Evolutionary conservation across 2,329 filamentous ascomycete genomes (phyloP).

Genomic region (Sclerotinia minor): DNA sequence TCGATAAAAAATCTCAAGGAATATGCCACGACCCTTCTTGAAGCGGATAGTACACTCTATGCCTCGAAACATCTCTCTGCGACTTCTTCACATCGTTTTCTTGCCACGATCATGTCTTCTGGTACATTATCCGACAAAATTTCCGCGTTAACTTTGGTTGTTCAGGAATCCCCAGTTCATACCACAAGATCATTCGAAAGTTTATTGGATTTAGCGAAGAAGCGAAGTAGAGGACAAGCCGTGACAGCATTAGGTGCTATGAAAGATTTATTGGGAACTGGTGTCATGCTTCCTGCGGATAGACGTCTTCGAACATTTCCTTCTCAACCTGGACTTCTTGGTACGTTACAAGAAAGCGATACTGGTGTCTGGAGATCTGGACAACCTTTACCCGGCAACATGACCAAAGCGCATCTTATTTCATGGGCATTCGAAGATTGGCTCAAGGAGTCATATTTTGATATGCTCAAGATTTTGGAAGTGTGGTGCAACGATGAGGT

Average conservation of each 20-base stretch:
- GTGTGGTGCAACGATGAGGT: conserved; percentile 94
- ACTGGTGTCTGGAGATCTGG: conserved; percentile 62
- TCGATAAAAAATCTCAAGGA: conserved; percentile 61
- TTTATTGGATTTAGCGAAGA: conserved; percentile 78
- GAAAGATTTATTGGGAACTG: conserved; percentile 91
- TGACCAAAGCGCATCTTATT: conserved; percentile 77
- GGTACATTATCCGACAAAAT: conserved; percentile 97
- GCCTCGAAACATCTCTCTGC: conserved; percentile 68
- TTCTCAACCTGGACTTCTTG: conserved; percentile 74
- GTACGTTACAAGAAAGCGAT: conserved; percentile 64
- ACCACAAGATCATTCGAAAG: conserved; percentile 87
- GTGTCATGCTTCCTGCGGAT: conserved; percentile 78
- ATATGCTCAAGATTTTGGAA: conserved; percentile 87
- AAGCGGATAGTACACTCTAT: conserved; percentile 77
- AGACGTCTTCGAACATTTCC: conserved; percentile 79
- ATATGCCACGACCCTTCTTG: conserved; percentile 72
- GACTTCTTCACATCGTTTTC: conserved; percentile 90
- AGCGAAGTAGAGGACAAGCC: conserved; percentile 90
- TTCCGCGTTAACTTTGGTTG: conserved; percentile 87
- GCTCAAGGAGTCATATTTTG: conserved; percentile 92
- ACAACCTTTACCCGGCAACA: conserved; percentile 69
- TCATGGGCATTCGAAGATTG: conserved; percentile 93
- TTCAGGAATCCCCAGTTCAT: conserved; percentile 95
- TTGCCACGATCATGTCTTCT: conserved; percentile 94
- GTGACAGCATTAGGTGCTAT: conserved; percentile 89